Evolutionary conservation across 2,329 filamentous ascomycete genomes (phyloP).

Genomic region (Colletotrichum eremochloae): DNA sequence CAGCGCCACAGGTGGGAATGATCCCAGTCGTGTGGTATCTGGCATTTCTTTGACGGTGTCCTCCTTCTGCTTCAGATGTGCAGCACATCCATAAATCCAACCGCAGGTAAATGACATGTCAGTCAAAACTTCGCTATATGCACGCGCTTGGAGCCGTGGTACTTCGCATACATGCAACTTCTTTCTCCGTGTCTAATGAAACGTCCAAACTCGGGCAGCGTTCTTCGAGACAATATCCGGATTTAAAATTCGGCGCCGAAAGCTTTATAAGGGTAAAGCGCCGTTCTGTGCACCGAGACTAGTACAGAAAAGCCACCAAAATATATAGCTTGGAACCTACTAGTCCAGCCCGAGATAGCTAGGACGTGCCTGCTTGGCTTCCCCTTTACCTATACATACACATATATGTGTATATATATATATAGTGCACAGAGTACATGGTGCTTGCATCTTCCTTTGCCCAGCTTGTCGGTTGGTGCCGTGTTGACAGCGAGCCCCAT

Average conservation of each 20-base stretch:
- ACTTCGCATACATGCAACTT: too few species aligned
- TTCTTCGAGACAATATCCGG: background rate
- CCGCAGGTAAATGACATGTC: background rate
- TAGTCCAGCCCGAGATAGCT: background rate
- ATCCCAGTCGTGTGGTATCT: background rate
- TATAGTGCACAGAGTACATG: background rate
- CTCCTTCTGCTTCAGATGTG: background rate
- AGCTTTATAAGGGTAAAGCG: slow-evolving; percentile 27
- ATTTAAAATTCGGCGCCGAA: slow-evolving; percentile 16
- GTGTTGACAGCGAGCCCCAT: background rate
- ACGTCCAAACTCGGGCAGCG: slow-evolving; percentile 1
- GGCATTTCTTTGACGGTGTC: background rate
- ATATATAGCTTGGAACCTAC: background rate
- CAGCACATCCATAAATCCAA: background rate
- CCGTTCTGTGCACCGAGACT: slow-evolving; percentile 22
- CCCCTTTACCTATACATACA: background rate
- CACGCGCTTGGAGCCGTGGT: background rate
- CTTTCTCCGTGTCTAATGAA: background rate
- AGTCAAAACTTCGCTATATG: background rate
- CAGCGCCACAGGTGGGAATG: slow-evolving; percentile 18
- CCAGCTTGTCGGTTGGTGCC: slow-evolving; percentile 9
- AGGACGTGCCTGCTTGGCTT: slow-evolving; percentile 6
- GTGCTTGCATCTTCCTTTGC: background rate
- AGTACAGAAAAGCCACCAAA: slow-evolving; percentile 9
- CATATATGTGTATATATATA: background rate